Evolutionary conservation across 2,329 filamentous ascomycete species (phyloP), one percentile per base, ranked within the genome.

Genomic region (Colletotrichum echinochloae): DNA sequence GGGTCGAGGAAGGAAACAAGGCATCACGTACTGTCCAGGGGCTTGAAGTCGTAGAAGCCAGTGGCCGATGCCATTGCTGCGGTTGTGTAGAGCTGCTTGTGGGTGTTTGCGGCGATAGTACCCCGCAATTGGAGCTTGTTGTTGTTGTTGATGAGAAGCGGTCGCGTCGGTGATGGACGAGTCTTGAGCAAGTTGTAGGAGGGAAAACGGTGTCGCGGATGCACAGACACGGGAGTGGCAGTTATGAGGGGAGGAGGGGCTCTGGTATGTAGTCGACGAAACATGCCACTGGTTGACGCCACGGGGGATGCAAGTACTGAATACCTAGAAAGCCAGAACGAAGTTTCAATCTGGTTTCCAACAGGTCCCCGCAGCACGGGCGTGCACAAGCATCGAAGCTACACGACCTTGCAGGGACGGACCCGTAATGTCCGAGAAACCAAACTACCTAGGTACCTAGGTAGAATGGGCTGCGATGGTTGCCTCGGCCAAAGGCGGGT

Each of bases 31-130:
- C 92, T 94, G 83, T 95, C 90, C 75, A 92, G 88, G 74, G 93
- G 91, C 84, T 91, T 93, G 83, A 97, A 97, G 80, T 95, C 92
- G 86, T 92, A 96, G 81, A 97, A 94, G 75, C 72, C 76, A 39
- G 81, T 80, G 60, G 82, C 82, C 52, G 82, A 82, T 66, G 82
- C 76, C 82, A 83, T 83, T 49, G 73, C 49, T 64, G 65, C 65
- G 51, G 60, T 63, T 54, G 48, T 65, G 48, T 51, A 51, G n/a
- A 64, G 46, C 23, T 68, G 60, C 26, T n/a, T 54, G 33, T 61
- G 49, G 35, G 46, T 48, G 35, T 35, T 41, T 35, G 23, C 33
- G 35, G 14, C 44, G 30, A 16, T 49, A 16, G 35, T 70, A 66
- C 64, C 56, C 67, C 63, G 67, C 64, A 61, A 33, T 52, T 60